Evolutionary conservation across 148 eudicot species (phyloP).

Genomic region (Rhododendron molle): DNA sequence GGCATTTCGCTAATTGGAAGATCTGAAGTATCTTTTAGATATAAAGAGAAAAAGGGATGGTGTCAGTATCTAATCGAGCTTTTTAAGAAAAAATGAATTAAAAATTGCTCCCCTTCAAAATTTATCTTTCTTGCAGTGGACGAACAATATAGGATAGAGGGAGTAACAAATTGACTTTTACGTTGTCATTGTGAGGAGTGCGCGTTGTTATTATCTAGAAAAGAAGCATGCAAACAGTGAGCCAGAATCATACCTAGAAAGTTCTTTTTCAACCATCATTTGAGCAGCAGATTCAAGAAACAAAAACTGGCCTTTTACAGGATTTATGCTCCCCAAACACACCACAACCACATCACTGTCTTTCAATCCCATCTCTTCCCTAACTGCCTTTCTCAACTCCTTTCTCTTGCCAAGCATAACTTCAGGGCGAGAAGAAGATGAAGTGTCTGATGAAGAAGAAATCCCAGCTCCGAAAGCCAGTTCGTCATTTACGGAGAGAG

Average conservation of each 20-base stretch:
- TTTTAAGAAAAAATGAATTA: too few species aligned
- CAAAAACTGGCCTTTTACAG: constrained; percentile 86
- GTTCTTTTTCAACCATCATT: constrained; percentile 33
- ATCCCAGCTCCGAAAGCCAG: constrained; percentile 90
- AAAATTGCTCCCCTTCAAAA: too few species aligned
- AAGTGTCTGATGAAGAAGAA: constrained; percentile 32
- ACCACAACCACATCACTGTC: constrained; percentile 85
- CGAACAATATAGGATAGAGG: background rate
- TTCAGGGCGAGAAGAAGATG: constrained; percentile 51
- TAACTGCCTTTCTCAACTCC: constrained; percentile 57
- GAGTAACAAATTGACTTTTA: too few species aligned
- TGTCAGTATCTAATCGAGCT: background rate
- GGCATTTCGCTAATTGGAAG: too few species aligned
- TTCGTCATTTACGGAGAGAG: constrained; percentile 89
- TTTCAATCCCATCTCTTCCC: constrained; percentile 84
- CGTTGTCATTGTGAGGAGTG: background rate
- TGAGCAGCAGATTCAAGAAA: constrained; percentile 70
- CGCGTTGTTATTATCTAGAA: background rate
- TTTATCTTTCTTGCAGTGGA: too few species aligned
- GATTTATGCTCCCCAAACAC: constrained; percentile 82
- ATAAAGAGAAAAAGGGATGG: too few species aligned
- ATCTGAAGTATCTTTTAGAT: too few species aligned
- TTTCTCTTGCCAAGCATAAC: constrained; percentile 69
- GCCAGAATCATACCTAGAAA: constrained; percentile 26
- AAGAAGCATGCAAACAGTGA: background rate